These are phyloP conservation scores for Paxillus ammoniavirescens DNA, from an alignment of 768 basidiomycete species.

Conservation along the genomic window DNA sequence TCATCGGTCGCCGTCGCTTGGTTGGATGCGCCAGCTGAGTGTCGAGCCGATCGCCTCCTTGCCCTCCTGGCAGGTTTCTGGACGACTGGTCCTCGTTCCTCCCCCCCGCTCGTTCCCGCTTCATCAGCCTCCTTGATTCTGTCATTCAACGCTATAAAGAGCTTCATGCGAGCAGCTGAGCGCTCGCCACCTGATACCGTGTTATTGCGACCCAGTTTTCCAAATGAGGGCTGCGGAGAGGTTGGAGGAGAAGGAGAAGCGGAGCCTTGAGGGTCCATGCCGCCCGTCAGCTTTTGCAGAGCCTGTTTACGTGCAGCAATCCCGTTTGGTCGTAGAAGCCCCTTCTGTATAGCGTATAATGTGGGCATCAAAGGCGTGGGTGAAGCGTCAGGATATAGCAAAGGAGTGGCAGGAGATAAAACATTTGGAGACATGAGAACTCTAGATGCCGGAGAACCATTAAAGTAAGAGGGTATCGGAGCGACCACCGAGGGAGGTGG, in stretches of 20 bases:
- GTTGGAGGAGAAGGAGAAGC: slow-evolving; percentile 47
- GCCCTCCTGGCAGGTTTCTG: slow-evolving; percentile 50
- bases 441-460: slow-evolving; percentile 42
- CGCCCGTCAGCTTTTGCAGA: slow-evolving; percentile 81
- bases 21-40: slow-evolving; percentile 37
- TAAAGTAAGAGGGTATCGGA: slow-evolving; percentile 58
- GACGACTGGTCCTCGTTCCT: slow-evolving; percentile 45
- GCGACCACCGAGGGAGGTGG: slow-evolving; percentile 36
- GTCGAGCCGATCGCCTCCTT: slow-evolving; percentile 51
- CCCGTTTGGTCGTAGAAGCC: slow-evolving; percentile 87
- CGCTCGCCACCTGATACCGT: slow-evolving; percentile 84
- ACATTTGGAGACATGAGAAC: slow-evolving; percentile 45
- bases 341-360: slow-evolving; percentile 73
- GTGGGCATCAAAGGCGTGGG: slow-evolving; percentile 71
- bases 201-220: slow-evolving; percentile 63
- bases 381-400: slow-evolving; percentile 64
- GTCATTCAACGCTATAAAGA: slow-evolving; percentile 64
- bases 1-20: slow-evolving; percentile 46
- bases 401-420: slow-evolving; percentile 50
- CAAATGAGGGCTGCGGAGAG: slow-evolving; percentile 48
- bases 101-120: slow-evolving; percentile 58
- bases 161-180: slow-evolving; percentile 63
- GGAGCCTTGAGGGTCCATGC: slow-evolving; percentile 57
- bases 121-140: slow-evolving; percentile 59
- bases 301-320: slow-evolving; percentile 79